Evolutionary conservation across 2,329 filamentous ascomycete genomes (phyloP).

Genomic region (Mycosphaerella arachidis): DNA sequence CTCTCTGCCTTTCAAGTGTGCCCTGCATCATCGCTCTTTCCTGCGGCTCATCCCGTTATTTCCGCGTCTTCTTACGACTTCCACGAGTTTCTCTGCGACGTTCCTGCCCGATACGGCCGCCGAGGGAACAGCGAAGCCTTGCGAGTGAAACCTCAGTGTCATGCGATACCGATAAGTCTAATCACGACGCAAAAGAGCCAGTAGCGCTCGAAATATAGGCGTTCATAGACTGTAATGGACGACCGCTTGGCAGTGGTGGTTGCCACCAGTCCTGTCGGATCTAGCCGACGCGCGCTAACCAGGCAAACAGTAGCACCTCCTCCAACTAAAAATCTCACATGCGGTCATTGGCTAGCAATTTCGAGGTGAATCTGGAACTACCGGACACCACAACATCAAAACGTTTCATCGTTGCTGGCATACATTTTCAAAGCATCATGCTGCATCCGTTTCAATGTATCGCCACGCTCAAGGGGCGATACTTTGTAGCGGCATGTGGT

Average conservation of each 20-base stretch:
- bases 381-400: not conserved
- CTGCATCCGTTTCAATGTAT: slow-evolving; percentile 42
- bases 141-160: not conserved
- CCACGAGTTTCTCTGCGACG: not conserved
- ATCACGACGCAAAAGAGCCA: not conserved
- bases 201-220: not conserved
- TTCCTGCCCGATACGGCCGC: not conserved
- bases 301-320: not conserved
- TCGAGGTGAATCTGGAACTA: not conserved
- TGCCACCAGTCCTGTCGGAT: not conserved
- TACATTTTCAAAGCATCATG: slow-evolving; percentile 19
- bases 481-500: slow-evolving; percentile 71
- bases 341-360: not conserved
- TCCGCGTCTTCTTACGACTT: not conserved
- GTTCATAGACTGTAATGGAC: not conserved
- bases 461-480: slow-evolving; percentile 32
- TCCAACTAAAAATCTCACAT: not conserved
- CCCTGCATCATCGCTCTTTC: not conserved
- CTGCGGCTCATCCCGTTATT: not conserved
- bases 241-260: not conserved
- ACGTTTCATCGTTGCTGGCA: not conserved
- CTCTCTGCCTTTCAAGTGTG: slow-evolving; percentile 1
- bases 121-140: not conserved
- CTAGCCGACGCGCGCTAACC: not conserved
- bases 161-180: not conserved